Evolutionary conservation across 495 filamentous ascomycete species (phyloP), one percentile per base, ranked within the genome.

Genomic region (Penicillium paradoxum): DNA sequence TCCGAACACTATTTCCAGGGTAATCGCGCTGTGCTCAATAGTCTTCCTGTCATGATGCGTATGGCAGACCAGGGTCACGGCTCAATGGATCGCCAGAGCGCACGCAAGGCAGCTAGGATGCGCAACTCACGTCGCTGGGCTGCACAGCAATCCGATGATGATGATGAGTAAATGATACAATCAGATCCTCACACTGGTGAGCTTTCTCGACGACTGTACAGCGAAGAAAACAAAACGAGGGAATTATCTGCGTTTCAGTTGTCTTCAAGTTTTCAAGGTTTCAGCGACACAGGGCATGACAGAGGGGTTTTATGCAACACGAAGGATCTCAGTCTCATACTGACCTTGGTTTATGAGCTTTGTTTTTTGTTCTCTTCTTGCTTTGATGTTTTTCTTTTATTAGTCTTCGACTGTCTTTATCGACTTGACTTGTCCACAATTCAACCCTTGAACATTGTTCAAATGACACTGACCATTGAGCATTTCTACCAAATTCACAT

Each of bases 1-100:
- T 69, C 84, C 18, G 79, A 78, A 33, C 92, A 97, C 69, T 96
- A 90, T 64, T 95, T 86, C 67, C 75, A 88, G 69, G 78, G 83
- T 33, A 97, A 97, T 54, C 82, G 84, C 40, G 81, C 86, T 6
- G 85, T 97, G 1, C 83, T 86, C 62, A 81, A 92, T 39, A 84
- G 83, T 63, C 71, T 97, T 43, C 88, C 87, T 53, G 67, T 77
- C 1, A 72, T 76, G 68, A 59, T 77, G 45, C 69, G 68, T 10
- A 63, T 66, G 59, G 4, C 58, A 42, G 36, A 51, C 38, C 9
- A 56, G 0, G 30, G 47, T 4, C 25, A 42, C 7, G 44, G 53
- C 2, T 42, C 55, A 7, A 32, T 18, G 10, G 66, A 74, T 55
- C 66, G 72, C 3, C 52, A 46, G 5, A 47, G 64, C n/a, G 62